Percentiles rank a stretch among this genome's conserved stretches.
These are phyloP conservation scores for Citrus trifoliata DNA, from an alignment of 345 rosid genomes.

Conservation along the genomic window DNA sequence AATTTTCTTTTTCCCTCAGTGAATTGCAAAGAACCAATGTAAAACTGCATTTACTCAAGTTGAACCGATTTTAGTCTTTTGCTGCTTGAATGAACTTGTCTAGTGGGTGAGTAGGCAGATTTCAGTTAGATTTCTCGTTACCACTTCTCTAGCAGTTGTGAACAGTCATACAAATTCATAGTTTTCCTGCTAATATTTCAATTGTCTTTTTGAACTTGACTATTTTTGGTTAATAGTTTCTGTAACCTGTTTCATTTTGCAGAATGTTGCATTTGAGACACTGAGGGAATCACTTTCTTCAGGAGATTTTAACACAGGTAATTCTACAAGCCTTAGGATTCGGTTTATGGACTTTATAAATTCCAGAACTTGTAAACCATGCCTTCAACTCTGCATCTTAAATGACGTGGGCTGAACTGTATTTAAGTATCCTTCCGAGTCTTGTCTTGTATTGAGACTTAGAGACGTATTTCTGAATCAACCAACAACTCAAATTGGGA, in stretches of 20 bases:
- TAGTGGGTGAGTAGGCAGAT: not conserved
- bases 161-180: not conserved
- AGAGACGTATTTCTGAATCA: not conserved
- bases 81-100: not conserved
- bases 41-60: not conserved
- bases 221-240: not conserved
- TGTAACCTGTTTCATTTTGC: constrained; percentile 27
- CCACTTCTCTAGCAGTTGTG: not conserved
- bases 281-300: constrained; percentile 55
- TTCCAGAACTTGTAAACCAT: not conserved
- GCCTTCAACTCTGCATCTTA: not conserved
- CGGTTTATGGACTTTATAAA: not conserved
- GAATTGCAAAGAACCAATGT: not conserved
- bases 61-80: not conserved
- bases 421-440: not conserved
- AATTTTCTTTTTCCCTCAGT: not conserved
- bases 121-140: not conserved
- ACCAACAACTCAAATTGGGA: not conserved
- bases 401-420: not conserved
- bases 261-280: constrained; percentile 77
- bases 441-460: not conserved
- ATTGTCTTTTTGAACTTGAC: not conserved
- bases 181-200: not conserved
- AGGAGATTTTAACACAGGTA: constrained; percentile 46
- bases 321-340: constrained; percentile 8